phyloP scores from a whole-genome alignment of 2,329 filamentous ascomycete species.

The Elsinoe ampelina region DNA sequence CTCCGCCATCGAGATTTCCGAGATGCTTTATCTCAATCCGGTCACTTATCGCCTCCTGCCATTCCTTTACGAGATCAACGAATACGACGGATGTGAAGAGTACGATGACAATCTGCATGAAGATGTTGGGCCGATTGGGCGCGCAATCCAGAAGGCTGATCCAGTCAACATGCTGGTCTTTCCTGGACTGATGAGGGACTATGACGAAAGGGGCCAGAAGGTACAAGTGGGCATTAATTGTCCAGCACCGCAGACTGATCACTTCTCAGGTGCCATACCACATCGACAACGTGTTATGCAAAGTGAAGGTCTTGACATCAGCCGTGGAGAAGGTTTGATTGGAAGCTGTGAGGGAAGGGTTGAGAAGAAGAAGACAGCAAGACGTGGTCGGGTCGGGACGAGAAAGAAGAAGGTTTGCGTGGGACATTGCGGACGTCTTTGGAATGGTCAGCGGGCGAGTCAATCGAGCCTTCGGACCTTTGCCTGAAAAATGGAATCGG shows the following conservation, averaged over 20 bases:
- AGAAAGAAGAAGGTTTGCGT: neutral
- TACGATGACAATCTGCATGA: neutral
- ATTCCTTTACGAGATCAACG: neutral
- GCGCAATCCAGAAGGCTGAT: neutral
- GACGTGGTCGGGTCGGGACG: neutral
- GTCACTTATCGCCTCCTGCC: neutral
- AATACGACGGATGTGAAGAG: neutral
- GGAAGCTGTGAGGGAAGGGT: too few relatives aligned
- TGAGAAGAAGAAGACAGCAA: neutral
- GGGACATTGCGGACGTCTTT: neutral
- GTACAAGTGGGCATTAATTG: neutral
- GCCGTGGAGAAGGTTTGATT: constrained; percentile 41
- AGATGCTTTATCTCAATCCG: neutral
- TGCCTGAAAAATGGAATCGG: neutral
- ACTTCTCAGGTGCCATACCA: neutral
- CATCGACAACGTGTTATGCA: neutral
- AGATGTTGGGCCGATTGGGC: neutral
- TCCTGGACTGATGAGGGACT: neutral
- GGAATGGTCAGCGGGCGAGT: neutral
- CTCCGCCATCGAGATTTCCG: neutral
- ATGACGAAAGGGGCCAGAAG: neutral
- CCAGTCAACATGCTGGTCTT: neutral
- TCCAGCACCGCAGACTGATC: neutral
- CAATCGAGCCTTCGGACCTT: constrained; percentile 1
- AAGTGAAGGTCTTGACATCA: neutral